Evolutionary conservation across 192 early-diverging fungal species (phyloP), one percentile per base, ranked within the genome.

Genomic region (Chytriomyces confervae): DNA sequence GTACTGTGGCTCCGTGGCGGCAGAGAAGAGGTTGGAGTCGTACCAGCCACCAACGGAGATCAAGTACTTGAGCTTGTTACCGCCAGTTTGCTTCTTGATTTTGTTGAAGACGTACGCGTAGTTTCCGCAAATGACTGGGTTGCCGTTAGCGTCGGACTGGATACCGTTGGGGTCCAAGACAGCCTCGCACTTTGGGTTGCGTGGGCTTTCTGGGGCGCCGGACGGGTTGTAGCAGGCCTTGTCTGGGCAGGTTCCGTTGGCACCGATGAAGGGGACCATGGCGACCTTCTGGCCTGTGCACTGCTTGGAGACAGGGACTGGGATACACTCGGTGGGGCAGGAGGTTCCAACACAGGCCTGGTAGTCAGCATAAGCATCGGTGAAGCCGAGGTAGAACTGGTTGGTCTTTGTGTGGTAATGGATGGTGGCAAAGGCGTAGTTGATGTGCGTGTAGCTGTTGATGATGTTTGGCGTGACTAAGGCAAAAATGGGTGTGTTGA

Each of bases 381-480:
- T 74, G 61, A 74, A 74, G 36, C 61, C 72, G 49, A 74, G n/a
- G 72, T 74, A 74, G 45, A 63, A 74, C 72, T 74, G 72, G 13
- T 74, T 7, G n/a, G 72, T 81, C 1, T 76, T 78, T 4, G 80
- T 76, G 46, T 80, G 66, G 11, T 78, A 79, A 62, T 78, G 77
- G 61, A 89, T 81, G 10, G 86, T 77, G 6, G 88, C 87, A 80
- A 91, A 91, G 11, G 91, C 91, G 48, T 92, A 89, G 70, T 90
- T 89, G 62, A 93, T 71, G 74, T 92, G 92, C 46, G 92, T 92
- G 75, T 91, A 87, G 63, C 87, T 86, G 23, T 83, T 62, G 50
- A 87, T 43, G 8, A 72, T 57, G 50, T 16, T 23, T 24, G 69
- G 47, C 7, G 50, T 51, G 27, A 72, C 36, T 36, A 36, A 36